Evolutionary conservation across 257 asterid genomes (phyloP).

Genomic region (Ilex aquifolium): DNA sequence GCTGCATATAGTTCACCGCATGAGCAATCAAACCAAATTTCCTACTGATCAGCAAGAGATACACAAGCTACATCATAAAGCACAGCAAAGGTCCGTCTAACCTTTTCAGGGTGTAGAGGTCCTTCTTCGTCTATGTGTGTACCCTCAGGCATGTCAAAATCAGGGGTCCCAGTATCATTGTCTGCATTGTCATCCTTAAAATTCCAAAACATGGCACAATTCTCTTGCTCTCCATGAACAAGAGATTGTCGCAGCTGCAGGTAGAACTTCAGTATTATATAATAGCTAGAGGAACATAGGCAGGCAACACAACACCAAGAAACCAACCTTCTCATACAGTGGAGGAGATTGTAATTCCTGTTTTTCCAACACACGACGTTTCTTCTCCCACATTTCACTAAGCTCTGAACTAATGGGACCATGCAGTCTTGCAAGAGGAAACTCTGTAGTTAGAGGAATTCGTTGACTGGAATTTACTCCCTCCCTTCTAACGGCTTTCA

Average conservation of each 20-base stretch:
- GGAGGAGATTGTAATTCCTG: constrained; percentile 35
- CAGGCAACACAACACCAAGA: constrained; percentile 13
- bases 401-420: constrained; percentile 62
- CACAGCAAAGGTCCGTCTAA: constrained; percentile 12
- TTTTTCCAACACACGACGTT: constrained; percentile 26
- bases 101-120: constrained; percentile 45
- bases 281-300: constrained; percentile 4
- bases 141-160: constrained; percentile 54
- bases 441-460: constrained; percentile 42
- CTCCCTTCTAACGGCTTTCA: constrained; percentile 38
- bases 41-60: not conserved
- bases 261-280: constrained; percentile 14
- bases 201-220: constrained; percentile 25
- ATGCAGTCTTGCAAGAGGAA: constrained; percentile 66
- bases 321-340: constrained; percentile 66
- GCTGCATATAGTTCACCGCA: constrained; percentile 28
- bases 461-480: constrained; percentile 35
- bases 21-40: constrained; percentile 5
- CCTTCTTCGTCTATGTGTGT: constrained; percentile 25
- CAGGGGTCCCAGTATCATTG: constrained; percentile 59
- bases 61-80: constrained; percentile 5
- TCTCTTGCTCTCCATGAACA: constrained; percentile 29
- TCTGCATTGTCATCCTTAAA: constrained; percentile 25
- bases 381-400: constrained; percentile 62
- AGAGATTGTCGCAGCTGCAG: constrained; percentile 87